Base-by-base conservation (phyloP, 306 rosid genomes). In the Acacia acuminata region DNA sequence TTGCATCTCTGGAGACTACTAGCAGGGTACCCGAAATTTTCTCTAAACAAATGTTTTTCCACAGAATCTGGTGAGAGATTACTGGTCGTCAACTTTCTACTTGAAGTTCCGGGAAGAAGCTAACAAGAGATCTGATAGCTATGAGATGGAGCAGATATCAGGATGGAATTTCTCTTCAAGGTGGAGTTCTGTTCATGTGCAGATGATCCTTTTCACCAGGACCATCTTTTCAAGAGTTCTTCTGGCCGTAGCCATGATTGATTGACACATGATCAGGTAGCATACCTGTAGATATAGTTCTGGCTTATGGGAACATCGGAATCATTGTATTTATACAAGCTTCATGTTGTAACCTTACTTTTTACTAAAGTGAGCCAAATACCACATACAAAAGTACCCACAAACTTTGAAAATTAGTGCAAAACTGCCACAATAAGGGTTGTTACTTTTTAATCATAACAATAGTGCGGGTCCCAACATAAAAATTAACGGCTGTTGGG, bases 1-100 rank as follows among this genome's bases (percentile, higher is more conserved):
- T 13, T 67, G 47, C 73, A n/a, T 43, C 72, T 73, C 66, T 66
- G 56, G 50, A n/a, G 12, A 25, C 70, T 77, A 9, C 47, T 51
- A 5, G 70, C 27, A 5, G 12, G 77, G 8, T 66, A 24, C 45
- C 24, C 20, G 68, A 68, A 71, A 78, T 43, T 80, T 77, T 22
- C 67, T 81, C 76, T 60, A 45, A 80, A 44, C 75, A 17, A 53
- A 76, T 79, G 16, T 79, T 73, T 71, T 53, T 56, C 42, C 67
- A 12, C 86, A 96, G 99, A 96, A 94, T 85, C 79, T 96, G 82
- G 92, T 85, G 2, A 89, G 87, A 82, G 98, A 96, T 82, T 96
- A 89, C 91, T 94, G 98, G 99, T 94, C 98, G 53, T 96, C 99
- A 5, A 87, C 86, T 89, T 94, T 87, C 91, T 94, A 86, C 90